These are phyloP conservation scores for Camellia japonica DNA, from an alignment of 148 eudicot genomes.

Conservation along the genomic window DNA sequence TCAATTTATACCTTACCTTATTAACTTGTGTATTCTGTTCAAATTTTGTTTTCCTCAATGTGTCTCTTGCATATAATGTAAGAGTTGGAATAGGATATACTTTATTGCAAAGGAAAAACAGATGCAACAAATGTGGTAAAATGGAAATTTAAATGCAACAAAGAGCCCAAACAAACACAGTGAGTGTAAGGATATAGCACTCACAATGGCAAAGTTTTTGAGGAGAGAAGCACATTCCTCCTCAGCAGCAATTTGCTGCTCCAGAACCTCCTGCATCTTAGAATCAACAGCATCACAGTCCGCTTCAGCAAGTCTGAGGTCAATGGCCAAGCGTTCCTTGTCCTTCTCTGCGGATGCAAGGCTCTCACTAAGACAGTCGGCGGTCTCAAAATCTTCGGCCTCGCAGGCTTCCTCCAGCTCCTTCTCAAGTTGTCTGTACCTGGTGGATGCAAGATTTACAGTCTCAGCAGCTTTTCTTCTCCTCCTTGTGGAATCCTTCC, in stretches of 20 bases:
- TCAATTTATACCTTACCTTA: not conserved
- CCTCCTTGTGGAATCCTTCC: constrained; percentile 54
- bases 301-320: constrained; percentile 56
- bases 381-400: constrained; percentile 79
- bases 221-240: constrained; percentile 66
- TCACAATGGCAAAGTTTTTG: constrained; percentile 46
- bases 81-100: not conserved
- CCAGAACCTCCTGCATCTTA: constrained; percentile 60
- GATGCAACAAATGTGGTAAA: not conserved
- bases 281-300: constrained; percentile 59
- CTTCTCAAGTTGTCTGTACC: constrained; percentile 59
- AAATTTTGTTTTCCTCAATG: not conserved
- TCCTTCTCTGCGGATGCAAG: constrained; percentile 67
- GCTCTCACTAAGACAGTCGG: constrained; percentile 65
- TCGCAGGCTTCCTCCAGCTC: constrained; percentile 77
- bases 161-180: not conserved
- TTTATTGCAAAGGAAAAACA: not conserved
- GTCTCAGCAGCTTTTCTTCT: constrained; percentile 65
- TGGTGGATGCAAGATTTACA: constrained; percentile 42
- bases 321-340: constrained; percentile 38
- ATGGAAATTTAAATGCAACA: not conserved
- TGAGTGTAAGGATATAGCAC: constrained; percentile 3
- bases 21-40: not conserved
- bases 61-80: not conserved
- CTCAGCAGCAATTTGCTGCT: constrained; percentile 58